phyloP scores from a whole-genome alignment of 2,329 filamentous ascomycete genomes.

The Aspergillus pseudoterreus region DNA sequence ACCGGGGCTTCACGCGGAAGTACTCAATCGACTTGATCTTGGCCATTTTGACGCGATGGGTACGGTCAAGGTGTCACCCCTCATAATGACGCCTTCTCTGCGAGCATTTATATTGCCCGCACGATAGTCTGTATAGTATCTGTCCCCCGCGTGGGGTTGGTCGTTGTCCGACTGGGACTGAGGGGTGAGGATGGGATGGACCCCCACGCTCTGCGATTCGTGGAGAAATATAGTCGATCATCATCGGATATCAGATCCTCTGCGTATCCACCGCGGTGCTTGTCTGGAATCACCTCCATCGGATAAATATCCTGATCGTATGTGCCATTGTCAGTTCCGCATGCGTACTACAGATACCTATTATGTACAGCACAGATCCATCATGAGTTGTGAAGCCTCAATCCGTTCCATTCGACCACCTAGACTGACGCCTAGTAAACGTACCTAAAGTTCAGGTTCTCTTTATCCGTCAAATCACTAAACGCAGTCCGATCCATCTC shows the following conservation, averaged over 20 bases:
- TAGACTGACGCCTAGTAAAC: conserved; percentile 14
- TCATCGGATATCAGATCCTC: background rate
- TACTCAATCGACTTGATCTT: conserved; percentile 67
- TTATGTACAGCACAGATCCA: too few species aligned
- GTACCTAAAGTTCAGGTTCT: conserved; percentile 40
- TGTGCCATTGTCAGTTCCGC: too few species aligned
- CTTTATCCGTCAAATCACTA: conserved; percentile 47
- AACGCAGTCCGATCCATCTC: conserved; percentile 42
- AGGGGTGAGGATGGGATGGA: background rate
- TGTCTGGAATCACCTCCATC: background rate
- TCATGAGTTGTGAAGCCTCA: too few species aligned
- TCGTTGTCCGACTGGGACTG: background rate
- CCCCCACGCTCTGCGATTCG: conserved; percentile 11
- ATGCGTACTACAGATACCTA: too few species aligned
- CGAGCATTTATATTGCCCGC: background rate
- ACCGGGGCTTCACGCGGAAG: conserved; percentile 70
- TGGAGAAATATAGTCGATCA: conserved; percentile 9
- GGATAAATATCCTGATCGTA: background rate
- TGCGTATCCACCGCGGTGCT: background rate
- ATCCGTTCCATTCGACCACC: background rate
- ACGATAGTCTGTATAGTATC: background rate
- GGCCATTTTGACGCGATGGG: conserved; percentile 46
- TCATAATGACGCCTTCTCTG: background rate
- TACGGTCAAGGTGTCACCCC: background rate
- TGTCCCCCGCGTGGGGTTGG: conserved; percentile 6